A percentile compares a stretch with the other conserved stretches of the same genome.
Evolutionary conservation across 1,139 yeast species (phyloP).

Genomic region (Pichia kudriavzevii): DNA sequence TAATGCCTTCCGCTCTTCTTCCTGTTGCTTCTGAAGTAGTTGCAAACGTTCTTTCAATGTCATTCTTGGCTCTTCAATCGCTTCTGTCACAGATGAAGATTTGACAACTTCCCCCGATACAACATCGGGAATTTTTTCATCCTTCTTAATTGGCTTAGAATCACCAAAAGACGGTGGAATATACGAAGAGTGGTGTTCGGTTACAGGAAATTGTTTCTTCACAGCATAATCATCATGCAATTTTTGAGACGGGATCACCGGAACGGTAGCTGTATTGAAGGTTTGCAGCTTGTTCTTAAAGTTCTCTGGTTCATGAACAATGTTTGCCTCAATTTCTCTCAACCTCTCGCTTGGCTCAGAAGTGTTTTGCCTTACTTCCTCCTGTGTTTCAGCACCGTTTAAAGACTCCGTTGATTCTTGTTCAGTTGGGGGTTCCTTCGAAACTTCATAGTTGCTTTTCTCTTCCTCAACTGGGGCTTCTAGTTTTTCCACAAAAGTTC

Average conservation of each 20-base stretch:
- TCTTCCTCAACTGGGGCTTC: background rate
- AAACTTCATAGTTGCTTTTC: background rate
- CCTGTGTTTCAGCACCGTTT: background rate
- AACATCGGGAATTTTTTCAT: conserved; percentile 18
- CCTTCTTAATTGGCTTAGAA: conserved; percentile 10
- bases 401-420: no score
- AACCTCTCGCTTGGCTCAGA: background rate
- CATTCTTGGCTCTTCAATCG: conserved; percentile 59
- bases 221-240: conserved; percentile 31
- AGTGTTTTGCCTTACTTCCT: background rate
- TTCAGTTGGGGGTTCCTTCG: no score
- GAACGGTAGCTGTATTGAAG: conserved; percentile 31
- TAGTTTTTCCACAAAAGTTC: conserved; percentile 57
- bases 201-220: conserved; percentile 33
- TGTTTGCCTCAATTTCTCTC: conserved; percentile 5
- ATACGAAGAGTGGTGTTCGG: conserved; percentile 34
- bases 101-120: conserved; percentile 17
- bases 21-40: conserved; percentile 71
- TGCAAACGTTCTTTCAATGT: conserved; percentile 85
- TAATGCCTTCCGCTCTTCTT: conserved; percentile 70
- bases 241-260: conserved; percentile 32
- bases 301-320: conserved; percentile 12
- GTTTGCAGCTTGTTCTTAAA: conserved; percentile 39
- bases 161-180: conserved; percentile 31
- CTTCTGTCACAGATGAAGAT: conserved; percentile 30